phyloP scores from a whole-genome alignment of 257 asterid species.

The Capsicum rhomboideum region DNA sequence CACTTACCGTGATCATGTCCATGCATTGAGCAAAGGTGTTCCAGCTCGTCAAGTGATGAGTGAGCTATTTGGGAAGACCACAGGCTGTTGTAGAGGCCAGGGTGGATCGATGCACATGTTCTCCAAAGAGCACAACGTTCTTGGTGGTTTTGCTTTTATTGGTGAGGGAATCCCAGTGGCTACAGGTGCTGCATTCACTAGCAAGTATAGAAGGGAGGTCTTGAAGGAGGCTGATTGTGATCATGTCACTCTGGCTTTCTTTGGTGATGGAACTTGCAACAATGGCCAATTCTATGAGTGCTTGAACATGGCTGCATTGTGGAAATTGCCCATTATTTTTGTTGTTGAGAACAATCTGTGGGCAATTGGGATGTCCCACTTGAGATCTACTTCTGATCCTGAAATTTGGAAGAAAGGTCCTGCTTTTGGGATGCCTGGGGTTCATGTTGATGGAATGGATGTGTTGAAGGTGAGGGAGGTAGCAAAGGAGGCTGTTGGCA shows the following conservation, averaged over 20 bases:
- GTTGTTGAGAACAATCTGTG: constrained; percentile 97
- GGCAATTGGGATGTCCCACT: constrained; percentile 99
- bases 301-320: constrained; percentile 94
- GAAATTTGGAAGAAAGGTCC: constrained; percentile 97
- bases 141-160: constrained; percentile 94
- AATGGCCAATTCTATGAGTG: constrained; percentile 97
- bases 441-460: constrained; percentile 98
- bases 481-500: constrained; percentile 73
- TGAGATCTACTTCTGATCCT: constrained; percentile 96
- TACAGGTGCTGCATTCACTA: constrained; percentile 88
- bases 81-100: constrained; percentile 98
- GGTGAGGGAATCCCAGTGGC: constrained; percentile 98
- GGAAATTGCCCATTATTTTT: constrained; percentile 92
- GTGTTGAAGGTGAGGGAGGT: constrained; percentile 97
- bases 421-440: constrained; percentile 97
- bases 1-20: constrained; percentile 94
- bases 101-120: constrained; percentile 99
- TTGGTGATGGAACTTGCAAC: constrained; percentile 95
- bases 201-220: constrained; percentile 82
- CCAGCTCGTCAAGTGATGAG: constrained; percentile 95
- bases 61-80: constrained; percentile 95
- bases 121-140: constrained; percentile 89
- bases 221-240: constrained; percentile 75
- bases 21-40: constrained; percentile 94
- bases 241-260: constrained; percentile 83